Conservation (phyloP, 208 protist species). For the Herpetomonas samuelpessoai region DNA sequence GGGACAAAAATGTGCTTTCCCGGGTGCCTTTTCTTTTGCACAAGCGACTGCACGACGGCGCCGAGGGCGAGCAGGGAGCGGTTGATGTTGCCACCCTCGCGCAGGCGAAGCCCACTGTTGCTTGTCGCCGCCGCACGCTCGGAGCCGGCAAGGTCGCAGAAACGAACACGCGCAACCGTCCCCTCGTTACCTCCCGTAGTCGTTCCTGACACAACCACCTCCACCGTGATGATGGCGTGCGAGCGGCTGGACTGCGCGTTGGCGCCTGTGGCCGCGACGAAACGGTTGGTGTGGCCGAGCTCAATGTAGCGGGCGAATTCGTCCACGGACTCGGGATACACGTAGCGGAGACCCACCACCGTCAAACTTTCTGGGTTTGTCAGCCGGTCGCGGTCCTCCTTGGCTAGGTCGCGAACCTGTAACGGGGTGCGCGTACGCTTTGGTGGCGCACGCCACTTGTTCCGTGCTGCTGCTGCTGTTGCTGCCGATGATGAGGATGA, state of each 20-base stretch:
- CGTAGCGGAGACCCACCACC: constrained; percentile 60
- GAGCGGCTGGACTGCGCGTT: constrained; percentile 88
- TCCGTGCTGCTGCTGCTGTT: constrained; percentile 1
- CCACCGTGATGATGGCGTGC: constrained; percentile 87
- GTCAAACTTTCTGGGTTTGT: constrained; percentile 36
- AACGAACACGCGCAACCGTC: constrained; percentile 78
- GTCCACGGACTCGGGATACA: constrained; percentile 44
- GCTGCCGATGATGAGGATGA: too few species aligned
- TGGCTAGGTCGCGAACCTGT: constrained; percentile 42
- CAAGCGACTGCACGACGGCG: constrained; percentile 90
- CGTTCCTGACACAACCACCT: constrained; percentile 53
- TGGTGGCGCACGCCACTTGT: not conserved
- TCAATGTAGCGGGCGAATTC: constrained; percentile 68
- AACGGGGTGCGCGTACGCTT: constrained; percentile 32
- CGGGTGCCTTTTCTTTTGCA: constrained; percentile 30
- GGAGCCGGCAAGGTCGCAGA: constrained; percentile 88
- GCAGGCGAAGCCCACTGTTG: constrained; percentile 77
- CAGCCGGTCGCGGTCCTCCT: not conserved
- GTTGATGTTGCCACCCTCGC: constrained; percentile 95
- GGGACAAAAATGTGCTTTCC: constrained; percentile 51
- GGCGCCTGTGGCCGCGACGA: constrained; percentile 62
- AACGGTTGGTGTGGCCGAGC: constrained; percentile 67
- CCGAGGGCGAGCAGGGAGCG: constrained; percentile 91
- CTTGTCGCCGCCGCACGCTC: constrained; percentile 82
- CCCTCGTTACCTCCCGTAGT: constrained; percentile 10